A percentile compares a stretch with the other conserved stretches of the same genome.
Conservation (phyloP, 768 basidiomycete genomes). For the Macrocybe gigantea region DNA sequence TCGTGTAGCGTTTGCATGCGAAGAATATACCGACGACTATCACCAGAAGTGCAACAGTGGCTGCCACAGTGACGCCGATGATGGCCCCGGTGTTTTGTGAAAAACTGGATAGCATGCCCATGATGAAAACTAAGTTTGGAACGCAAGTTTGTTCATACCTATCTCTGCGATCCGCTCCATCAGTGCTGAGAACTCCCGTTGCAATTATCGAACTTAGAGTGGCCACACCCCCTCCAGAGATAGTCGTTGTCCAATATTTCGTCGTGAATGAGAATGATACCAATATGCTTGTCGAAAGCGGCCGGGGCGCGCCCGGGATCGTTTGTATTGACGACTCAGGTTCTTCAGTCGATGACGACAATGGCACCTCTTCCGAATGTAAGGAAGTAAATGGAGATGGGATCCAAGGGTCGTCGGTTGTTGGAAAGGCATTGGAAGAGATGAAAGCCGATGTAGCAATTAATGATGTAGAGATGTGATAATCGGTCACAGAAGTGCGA, state of each 20-base stretch:
- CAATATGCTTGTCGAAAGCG: background rate
- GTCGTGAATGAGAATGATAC: conserved; percentile 9
- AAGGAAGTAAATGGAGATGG: too few species aligned
- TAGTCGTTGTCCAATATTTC: conserved; percentile 11
- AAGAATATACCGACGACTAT: conserved; percentile 25
- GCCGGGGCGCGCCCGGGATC: background rate
- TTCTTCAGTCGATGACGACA: too few species aligned
- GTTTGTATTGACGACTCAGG: background rate
- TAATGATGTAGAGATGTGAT: too few species aligned
- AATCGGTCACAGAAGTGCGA: too few species aligned
- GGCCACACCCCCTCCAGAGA: conserved; percentile 10
- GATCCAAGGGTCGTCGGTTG: too few species aligned
- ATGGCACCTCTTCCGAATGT: too few species aligned
- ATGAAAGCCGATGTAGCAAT: too few species aligned
- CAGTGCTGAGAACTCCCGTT: conserved; percentile 27
- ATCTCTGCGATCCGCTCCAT: conserved; percentile 13
- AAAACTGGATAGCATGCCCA: conserved; percentile 19
- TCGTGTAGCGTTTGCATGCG: conserved; percentile 21
- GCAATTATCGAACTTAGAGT: conserved; percentile 15
- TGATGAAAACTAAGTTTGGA: background rate
- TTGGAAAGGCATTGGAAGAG: too few species aligned
- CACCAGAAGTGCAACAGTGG: conserved; percentile 19
- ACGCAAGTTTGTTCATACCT: conserved; percentile 11
- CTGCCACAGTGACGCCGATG: conserved; percentile 29
- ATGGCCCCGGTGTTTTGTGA: conserved; percentile 31